phyloP scores from a whole-genome alignment of 2,329 filamentous ascomycete species.

The Chaetomiaceae sp. region DNA sequence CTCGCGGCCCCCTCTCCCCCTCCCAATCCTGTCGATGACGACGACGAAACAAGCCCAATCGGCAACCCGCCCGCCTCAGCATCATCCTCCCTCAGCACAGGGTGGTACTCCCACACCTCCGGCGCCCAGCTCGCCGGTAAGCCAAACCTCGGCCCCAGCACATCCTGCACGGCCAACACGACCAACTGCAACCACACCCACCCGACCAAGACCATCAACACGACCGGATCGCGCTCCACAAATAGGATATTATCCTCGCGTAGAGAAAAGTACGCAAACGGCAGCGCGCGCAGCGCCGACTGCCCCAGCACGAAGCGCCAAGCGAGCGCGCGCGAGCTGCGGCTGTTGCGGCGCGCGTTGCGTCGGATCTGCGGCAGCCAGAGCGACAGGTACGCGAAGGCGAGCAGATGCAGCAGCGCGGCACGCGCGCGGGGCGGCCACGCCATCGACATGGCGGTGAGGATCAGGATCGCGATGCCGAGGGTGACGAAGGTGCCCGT shows the following conservation, averaged over 20 bases:
- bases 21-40: not conserved
- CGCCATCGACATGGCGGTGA: constrained; percentile 44
- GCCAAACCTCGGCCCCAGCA: constrained; percentile 84
- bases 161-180: constrained; percentile 71
- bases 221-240: constrained; percentile 58
- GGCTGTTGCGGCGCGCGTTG: constrained; percentile 85
- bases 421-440: constrained; percentile 53
- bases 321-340: constrained; percentile 77
- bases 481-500: constrained; percentile 52
- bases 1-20: not conserved
- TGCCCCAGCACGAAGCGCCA: constrained; percentile 90
- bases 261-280: constrained; percentile 81
- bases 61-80: constrained; percentile 74
- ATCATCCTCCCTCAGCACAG: constrained; percentile 75
- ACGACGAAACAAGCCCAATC: constrained; percentile 56
- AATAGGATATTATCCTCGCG: constrained; percentile 75
- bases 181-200: constrained; percentile 89
- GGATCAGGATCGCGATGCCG: constrained; percentile 50
- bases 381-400: constrained; percentile 76
- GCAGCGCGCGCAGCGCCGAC: constrained; percentile 68
- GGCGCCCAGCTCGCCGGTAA: constrained; percentile 62
- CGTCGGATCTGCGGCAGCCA: constrained; percentile 90
- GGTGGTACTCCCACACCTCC: constrained; percentile 93
- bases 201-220: constrained; percentile 57
- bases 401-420: constrained; percentile 56